Base-by-base conservation (phyloP, 2,329 filamentous ascomycete genomes). In the Chaetomiaceae sp. region DNA sequence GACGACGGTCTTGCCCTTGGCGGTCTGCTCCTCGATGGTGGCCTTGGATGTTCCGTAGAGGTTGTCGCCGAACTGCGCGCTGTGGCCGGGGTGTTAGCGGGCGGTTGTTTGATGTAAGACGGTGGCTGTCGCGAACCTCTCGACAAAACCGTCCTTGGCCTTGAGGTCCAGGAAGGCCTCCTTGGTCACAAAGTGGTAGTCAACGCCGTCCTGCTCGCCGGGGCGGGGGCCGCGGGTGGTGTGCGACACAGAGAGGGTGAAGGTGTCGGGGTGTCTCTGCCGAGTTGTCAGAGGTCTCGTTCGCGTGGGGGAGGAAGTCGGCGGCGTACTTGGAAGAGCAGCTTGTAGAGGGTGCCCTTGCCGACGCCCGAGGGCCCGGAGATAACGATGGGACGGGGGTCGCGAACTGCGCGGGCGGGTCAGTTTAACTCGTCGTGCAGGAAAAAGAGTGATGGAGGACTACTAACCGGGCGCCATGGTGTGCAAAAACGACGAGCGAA, bases 1-100 rank as follows among this genome's bases (percentile, higher is more conserved):
- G 44, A 96, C 84, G 57, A 91, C 92, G 38, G 91, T 82, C 65
- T 79, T 80, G 17, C 84, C 86, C 72, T 85, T 82, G 56, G 82
- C 80, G 2, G 80, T 80, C 68, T 91, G 84, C 65, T 89, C 83
- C 69, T 85, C 80, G 59, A 96, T 89, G 25, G 89, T 89, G 70
- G 80, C 77, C 66, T 89, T 84, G 68, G 83, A 89, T 5, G 91
- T 96, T 53, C 91, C 91, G 72, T 96, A 96, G 66, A 83, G 76
- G 73, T 96, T 96, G 51, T 83, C 85, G 37, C 90, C 85, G 69
- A 96, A 96, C 68, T 87, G 76, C 51, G 91, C 91, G 74, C 88
- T 73, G 53, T 27, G 22, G 20, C 8, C 3, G 34, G 17, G 23
- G 31, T 39, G 19, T 38, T 3, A 44, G 43, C n/a, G 6, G 17